phyloP scores from a whole-genome alignment of 306 rosid species.

The Fragaria vesca region DNA sequence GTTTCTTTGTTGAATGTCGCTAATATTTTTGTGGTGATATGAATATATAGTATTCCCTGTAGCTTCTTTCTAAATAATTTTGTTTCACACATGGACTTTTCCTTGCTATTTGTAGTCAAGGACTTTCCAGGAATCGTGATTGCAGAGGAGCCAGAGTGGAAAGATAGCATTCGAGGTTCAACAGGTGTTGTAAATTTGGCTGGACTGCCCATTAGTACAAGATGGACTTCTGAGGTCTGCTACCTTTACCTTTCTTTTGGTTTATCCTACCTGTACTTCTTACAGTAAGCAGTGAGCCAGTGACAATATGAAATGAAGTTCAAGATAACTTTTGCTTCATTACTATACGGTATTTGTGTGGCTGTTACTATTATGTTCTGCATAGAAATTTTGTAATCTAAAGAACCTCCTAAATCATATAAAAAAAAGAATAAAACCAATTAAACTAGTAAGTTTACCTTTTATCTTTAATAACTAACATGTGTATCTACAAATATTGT shows the following conservation, averaged over 20 bases:
- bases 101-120: constrained; percentile 48
- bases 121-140: constrained; percentile 82
- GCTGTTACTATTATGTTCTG: not conserved
- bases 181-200: constrained; percentile 93
- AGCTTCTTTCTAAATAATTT: not conserved
- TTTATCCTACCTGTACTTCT: not conserved
- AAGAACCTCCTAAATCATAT: not conserved
- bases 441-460: not conserved
- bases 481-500: not conserved
- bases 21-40: too few relatives aligned
- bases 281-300: not conserved
- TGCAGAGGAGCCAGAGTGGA: constrained; percentile 86
- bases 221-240: constrained; percentile 88
- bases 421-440: not conserved
- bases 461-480: not conserved
- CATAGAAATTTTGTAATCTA: not conserved
- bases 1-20: not conserved
- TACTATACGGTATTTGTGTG: not conserved
- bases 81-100: constrained; percentile 21
- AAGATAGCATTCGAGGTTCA: constrained; percentile 72
- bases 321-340: not conserved
- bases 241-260: constrained; percentile 9
- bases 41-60: not conserved
- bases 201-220: constrained; percentile 88
- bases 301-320: not conserved